phyloP scores from a whole-genome alignment of 1,139 yeast genomes.

The Groenewaldozyma sp. region DNA sequence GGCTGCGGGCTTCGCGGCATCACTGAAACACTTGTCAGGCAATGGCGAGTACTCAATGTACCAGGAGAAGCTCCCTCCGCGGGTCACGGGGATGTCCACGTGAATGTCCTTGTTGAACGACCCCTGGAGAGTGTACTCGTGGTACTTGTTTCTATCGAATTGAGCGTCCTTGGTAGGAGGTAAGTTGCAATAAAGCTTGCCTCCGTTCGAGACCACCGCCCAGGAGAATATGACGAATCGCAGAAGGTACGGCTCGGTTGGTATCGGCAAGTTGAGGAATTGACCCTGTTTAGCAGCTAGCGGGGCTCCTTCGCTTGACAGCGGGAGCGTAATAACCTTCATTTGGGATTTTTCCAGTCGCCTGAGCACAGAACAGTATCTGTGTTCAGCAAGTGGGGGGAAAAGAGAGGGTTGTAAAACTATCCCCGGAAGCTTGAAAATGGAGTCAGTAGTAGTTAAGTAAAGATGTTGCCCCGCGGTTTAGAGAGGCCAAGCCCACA shows the following conservation, averaged over 20 bases:
- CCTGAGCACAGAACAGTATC: too few species aligned
- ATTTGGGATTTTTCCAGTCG: slow-evolving; percentile 6
- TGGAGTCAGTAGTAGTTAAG: too few species aligned
- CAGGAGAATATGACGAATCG: slow-evolving; percentile 67
- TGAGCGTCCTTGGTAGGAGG: slow-evolving; percentile 38
- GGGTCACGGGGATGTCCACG: slow-evolving; percentile 50
- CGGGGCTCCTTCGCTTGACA: slow-evolving; percentile 27
- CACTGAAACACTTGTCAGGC: slow-evolving; percentile 4
- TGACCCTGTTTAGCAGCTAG: slow-evolving; percentile 37
- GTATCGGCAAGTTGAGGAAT: slow-evolving; percentile 47
- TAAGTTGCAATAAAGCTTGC: slow-evolving; percentile 65
- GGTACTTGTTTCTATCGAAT: slow-evolving; percentile 51
- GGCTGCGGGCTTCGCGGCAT: slow-evolving; percentile 2
- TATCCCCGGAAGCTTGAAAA: too few species aligned
- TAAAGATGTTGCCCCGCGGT: too few species aligned
- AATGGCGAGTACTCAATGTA: slow-evolving; percentile 21
- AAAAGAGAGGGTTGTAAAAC: too few species aligned
- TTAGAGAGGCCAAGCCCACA: too few species aligned
- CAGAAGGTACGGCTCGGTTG: slow-evolving; percentile 42
- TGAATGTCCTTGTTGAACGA: slow-evolving; percentile 39
- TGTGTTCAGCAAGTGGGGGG: too few species aligned
- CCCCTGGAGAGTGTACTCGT: slow-evolving; percentile 41
- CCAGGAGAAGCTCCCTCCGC: slow-evolving; percentile 74
- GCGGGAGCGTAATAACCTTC: slow-evolving; percentile 20
- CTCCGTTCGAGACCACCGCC: slow-evolving; percentile 59